Base-by-base conservation (phyloP, 2,329 filamentous ascomycete species). In the Dothideomycetes sp. region DNA sequence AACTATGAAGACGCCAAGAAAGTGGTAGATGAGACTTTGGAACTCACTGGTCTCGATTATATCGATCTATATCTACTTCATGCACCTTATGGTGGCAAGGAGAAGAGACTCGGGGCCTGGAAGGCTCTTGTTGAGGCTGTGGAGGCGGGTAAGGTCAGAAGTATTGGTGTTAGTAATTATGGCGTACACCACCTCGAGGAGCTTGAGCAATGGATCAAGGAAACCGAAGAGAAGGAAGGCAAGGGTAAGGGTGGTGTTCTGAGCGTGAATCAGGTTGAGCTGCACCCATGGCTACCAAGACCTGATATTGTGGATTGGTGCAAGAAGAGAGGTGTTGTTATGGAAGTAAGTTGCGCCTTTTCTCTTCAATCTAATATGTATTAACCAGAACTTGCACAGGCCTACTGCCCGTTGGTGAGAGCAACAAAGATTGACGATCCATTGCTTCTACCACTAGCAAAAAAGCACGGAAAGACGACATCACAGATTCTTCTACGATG, bases 211-310 rank as follows among this genome's bases (percentile, higher is more conserved):
- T 73, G 65, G 54, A 72, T 72, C 53, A 64, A 68, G 50, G 74
- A 80, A 57, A 71, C 80, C 1, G 80, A 83, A 53, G 74, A 76
- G 58, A 70, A 73, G 30, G 71, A 77, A 32, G 76, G 75, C 15
- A 43, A 54, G 43, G 80, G 78, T 8, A 79, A 76, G 49, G 74
- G 73, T 4, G 84, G 84, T 17, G 67, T 84, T 28, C 73, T 94
- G 53, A 82, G 80, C 46, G 82, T 94, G 25, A 87, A 85, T 28
- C 88, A 94, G 63, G 86, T 82, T 62, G 88, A 95, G 63, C 65
- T 95, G 9, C 88, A 95, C 61, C 88, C 88, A 1, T 95, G 86
- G 87, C 76, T 87, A 29, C 71, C 78, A 7, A 71, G 87, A n/a
- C 65, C 70, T 16, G 86, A 94, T 54, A 85, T 95, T 46, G 78